phyloP scores from a whole-genome alignment of 2,329 filamentous ascomycete species.

The Trichocomaceae sp. region DNA sequence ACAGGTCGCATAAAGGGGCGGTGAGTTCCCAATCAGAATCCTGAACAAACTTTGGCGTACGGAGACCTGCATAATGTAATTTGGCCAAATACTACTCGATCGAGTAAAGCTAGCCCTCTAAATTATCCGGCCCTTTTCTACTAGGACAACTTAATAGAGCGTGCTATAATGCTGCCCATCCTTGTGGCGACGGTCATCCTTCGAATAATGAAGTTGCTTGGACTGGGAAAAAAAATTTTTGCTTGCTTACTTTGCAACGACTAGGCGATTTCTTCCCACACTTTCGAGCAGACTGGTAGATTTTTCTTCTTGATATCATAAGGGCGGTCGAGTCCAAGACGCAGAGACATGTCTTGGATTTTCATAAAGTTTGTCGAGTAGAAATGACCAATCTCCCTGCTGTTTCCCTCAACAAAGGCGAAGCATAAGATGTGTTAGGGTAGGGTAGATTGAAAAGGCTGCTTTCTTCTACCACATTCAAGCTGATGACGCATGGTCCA shows the following conservation, averaged over 20 bases:
- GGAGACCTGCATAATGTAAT: slow-evolving; percentile 10
- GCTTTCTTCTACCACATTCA: not conserved
- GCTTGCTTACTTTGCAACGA: not conserved
- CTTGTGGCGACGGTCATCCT: not conserved
- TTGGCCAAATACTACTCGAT: slow-evolving; percentile 4
- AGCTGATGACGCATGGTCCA: not conserved
- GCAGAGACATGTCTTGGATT: not conserved
- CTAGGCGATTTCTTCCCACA: not conserved
- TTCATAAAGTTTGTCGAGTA: not conserved
- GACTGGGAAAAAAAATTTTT: not conserved
- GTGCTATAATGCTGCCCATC: slow-evolving; percentile 6
- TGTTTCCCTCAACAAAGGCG: not conserved
- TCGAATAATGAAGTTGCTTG: not conserved
- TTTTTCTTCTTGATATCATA: not conserved
- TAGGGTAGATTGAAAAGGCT: not conserved
- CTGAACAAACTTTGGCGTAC: slow-evolving; percentile 7
- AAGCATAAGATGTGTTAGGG: not conserved
- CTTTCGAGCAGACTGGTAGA: not conserved
- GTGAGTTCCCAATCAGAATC: slow-evolving; percentile 5
- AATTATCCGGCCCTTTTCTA: not conserved
- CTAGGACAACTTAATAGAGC: slow-evolving; percentile 8
- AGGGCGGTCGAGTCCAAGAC: not conserved
- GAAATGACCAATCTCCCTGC: not conserved
- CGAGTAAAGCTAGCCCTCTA: slow-evolving; percentile 6
- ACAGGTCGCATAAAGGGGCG: slow-evolving; percentile 8